A percentile compares a stretch with the other conserved stretches of the same genome.
Conservation (phyloP, 306 rosid genomes). For the Gastrolobium bilobum region DNA sequence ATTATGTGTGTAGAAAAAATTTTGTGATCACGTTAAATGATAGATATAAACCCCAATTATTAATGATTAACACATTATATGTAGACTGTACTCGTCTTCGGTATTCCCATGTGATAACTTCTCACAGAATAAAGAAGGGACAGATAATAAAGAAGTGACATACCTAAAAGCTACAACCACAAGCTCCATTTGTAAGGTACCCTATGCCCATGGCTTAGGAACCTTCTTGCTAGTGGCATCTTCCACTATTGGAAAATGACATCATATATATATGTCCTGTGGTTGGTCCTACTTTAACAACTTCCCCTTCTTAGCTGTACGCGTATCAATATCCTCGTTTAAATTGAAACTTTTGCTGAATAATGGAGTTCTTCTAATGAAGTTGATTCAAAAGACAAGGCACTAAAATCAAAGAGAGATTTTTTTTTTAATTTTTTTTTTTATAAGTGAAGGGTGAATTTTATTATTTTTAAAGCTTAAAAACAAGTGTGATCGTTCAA, state of each 20-base stretch:
- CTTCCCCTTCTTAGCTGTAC: background rate
- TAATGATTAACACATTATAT: background rate
- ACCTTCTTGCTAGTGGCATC: conserved; percentile 23
- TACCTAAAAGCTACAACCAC: background rate
- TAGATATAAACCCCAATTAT: too few relatives aligned
- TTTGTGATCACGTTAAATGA: too few relatives aligned
- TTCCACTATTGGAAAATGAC: conserved; percentile 21
- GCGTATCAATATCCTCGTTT: background rate
- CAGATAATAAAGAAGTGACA: background rate
- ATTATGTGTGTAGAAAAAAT: too few relatives aligned
- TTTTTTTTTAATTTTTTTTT: too few relatives aligned
- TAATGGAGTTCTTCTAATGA: background rate
- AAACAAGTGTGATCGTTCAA: background rate
- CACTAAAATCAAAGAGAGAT: background rate
- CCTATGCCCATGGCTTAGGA: conserved; percentile 5
- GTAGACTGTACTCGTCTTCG: background rate
- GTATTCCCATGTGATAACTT: conserved; percentile 38
- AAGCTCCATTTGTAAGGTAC: conserved; percentile 20
- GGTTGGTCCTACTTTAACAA: background rate
- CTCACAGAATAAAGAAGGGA: conserved; percentile 35
- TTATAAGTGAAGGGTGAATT: too few relatives aligned
- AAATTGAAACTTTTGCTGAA: background rate
- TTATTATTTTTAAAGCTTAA: too few relatives aligned
- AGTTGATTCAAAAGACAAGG: background rate
- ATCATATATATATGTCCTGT: background rate